Base-by-base conservation (phyloP, 2,329 filamentous ascomycete genomes). In the Gaeumannomyces sp. region DNA sequence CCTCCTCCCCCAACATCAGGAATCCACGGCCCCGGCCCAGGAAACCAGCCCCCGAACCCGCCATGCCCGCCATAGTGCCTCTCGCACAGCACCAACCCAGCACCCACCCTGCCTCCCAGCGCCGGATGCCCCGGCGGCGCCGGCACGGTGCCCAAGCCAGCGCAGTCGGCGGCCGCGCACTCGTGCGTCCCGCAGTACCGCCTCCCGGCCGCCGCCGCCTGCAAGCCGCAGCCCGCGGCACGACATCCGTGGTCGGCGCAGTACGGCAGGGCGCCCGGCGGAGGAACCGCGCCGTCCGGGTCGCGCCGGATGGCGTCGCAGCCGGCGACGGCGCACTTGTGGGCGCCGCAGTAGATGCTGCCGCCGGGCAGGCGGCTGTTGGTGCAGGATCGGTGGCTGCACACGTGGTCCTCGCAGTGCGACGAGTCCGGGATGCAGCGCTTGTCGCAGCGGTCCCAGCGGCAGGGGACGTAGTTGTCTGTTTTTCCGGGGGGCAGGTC, bases 131-230 rank as follows among this genome's bases (percentile, higher is more conserved):
- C 35, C 57, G 64, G 64, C 31, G 60, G 38, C 27, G 53, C 38
- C 22, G 35, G 35, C 35, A 58, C 59, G 33, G 62, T 64, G 14
- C 64, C 62, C 64, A 63, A 59, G 19, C 66, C 65, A 13, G 64
- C 65, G 59, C 72, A 73, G 8, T 27, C 60, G 22, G 53, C 22
- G 8, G 67, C 66, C n/a, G 65, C 59, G 66, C 72, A 73, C 63
- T 69, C 68, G 66, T 73, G 72, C 57, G 60, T 59, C n/a, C 56
- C 33, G 66, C 72, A 73, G 67, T 68, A 70, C 28, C 27, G 19
- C 53, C 31, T 31, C 28, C 61, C 61, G 14, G 38, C 61, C 10
- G 25, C 38, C n/a, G 31, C 28, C 10, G 61, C 61, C 53, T 22
- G 38, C 25, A 25, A 31, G 13, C 61, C 61, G 38, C 61, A 62